A percentile compares a stretch with the other conserved stretches of the same genome.
phyloP scores from a whole-genome alignment of 495 filamentous ascomycete genomes.

The Penicillium verhagenii region DNA sequence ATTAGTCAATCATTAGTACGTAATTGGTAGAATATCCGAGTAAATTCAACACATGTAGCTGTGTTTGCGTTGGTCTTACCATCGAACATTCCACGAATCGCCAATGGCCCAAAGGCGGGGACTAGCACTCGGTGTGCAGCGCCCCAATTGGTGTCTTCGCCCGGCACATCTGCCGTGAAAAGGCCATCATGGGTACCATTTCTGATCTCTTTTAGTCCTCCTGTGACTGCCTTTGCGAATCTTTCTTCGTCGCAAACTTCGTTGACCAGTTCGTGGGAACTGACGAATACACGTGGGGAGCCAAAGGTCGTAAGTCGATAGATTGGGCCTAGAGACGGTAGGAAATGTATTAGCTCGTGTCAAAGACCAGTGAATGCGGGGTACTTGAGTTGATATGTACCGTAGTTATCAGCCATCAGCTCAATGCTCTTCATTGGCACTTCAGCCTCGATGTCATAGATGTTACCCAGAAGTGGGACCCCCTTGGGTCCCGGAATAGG shows the following conservation, averaged over 20 bases:
- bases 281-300: slow-evolving; percentile 34
- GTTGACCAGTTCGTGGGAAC: slow-evolving; percentile 54
- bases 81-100: slow-evolving; percentile 67
- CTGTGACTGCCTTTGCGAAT: slow-evolving; percentile 57
- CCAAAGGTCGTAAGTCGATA: slow-evolving; percentile 41
- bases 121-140: slow-evolving; percentile 66
- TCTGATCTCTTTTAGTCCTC: slow-evolving; percentile 52
- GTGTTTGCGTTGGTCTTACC: slow-evolving; percentile 22
- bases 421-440: slow-evolving; percentile 53
- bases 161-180: slow-evolving; percentile 60
- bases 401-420: slow-evolving; percentile 61
- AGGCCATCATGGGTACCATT: slow-evolving; percentile 63
- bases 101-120: slow-evolving; percentile 70
- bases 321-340: slow-evolving; percentile 49
- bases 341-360: not conserved
- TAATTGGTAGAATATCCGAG: not conserved
- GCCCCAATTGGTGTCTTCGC: slow-evolving; percentile 62
- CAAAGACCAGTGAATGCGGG: not conserved
- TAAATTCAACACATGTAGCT: no score
- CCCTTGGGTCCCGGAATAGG: slow-evolving; percentile 63
- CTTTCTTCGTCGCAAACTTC: slow-evolving; percentile 68
- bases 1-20: slow-evolving; percentile 40
- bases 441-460: slow-evolving; percentile 56
- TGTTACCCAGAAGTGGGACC: slow-evolving; percentile 64
- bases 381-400: slow-evolving; percentile 29